Base-by-base conservation (phyloP, 257 asterid genomes). In the Knoxia roxburghii region DNA sequence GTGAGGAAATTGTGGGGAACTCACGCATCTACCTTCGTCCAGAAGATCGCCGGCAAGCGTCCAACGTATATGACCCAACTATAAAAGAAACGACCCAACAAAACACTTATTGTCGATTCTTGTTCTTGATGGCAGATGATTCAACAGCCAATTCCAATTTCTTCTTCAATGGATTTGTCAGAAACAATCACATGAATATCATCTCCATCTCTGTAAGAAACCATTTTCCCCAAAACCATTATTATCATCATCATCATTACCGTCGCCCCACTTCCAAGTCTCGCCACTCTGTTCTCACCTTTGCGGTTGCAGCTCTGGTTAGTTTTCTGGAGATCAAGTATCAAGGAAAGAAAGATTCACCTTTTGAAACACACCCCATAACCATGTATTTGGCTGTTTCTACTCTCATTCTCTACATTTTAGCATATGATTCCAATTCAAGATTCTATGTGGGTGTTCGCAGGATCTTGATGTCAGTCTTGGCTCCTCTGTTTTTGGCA, bases 281-380 rank as follows among this genome's bases (percentile, higher is more conserved):
- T 1, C 49, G 14, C 21, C 70, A 33, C 15, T 37, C 61, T 0
- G 33, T 32, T 5, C 45, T 65, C 3, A 39, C 49, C 13, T 65
- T 65, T 24, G 15, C 45, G 15, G 49, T 30, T 4, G 27, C 70
- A 6, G 35, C 23, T 39, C 23, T 50, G 70, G 17, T 50, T 6
- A 50, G 2, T 12, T 50, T 50, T 8, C 58, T 65, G 10, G 30
- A 65, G 37, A 21, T 67, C 20, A 55, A 55, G 9, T 68, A 43
- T 18, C 35, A 68, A 18, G 57, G 49, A 1, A 68, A 68, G 32
- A n/a, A 17, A 7, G 35, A 68, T 27, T 56, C 72, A 1, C 58
- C 58, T 3, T 68, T 68, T 15, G 57, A 43, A 57, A 68, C 35
- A n/a, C 72, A 68, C 13, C 72, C 72, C 10, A 7, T 15, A 20